phyloP scores from a whole-genome alignment of 2,329 filamentous ascomycete genomes.

The Aspergillus phoenicis region DNA sequence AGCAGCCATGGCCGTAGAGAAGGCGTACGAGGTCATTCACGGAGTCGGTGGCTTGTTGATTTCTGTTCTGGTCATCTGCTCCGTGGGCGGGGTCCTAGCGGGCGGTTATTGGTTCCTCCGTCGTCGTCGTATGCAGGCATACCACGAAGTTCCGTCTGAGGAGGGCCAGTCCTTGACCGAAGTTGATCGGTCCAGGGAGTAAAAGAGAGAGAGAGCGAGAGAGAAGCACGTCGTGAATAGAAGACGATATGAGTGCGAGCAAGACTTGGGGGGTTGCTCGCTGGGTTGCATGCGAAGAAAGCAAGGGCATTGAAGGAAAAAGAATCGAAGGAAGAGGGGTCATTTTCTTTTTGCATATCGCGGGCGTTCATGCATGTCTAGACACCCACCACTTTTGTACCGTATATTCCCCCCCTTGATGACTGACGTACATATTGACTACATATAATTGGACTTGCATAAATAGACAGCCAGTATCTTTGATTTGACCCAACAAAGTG shows the following conservation, averaged over 20 bases:
- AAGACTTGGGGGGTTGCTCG: neutral
- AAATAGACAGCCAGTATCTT: neutral
- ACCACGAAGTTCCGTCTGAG: slow-evolving; percentile 34
- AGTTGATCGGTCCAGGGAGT: neutral
- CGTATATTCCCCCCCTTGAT: slow-evolving; percentile 2
- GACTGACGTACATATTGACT: slow-evolving; percentile 14
- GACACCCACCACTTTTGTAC: neutral
- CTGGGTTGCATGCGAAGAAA: neutral
- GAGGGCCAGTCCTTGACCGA: slow-evolving; percentile 29
- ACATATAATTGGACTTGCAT: slow-evolving; percentile 3
- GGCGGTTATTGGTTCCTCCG: slow-evolving; percentile 26
- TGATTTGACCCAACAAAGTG: neutral
- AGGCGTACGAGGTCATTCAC: slow-evolving; percentile 36
- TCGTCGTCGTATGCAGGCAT: slow-evolving; percentile 29
- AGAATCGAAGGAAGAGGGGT: no score
- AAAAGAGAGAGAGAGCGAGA: neutral
- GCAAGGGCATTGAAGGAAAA: neutral
- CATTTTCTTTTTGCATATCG: slow-evolving; percentile 8
- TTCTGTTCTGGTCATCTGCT: slow-evolving; percentile 29
- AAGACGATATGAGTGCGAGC: neutral
- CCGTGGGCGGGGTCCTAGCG: slow-evolving; percentile 27
- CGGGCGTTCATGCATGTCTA: slow-evolving; percentile 7
- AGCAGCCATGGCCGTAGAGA: slow-evolving; percentile 31
- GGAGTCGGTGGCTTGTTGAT: slow-evolving; percentile 34
- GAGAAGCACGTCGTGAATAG: no score